Conservation (phyloP, 345 rosid species). For the Arabidopsis thaliana region TAIR10.1 NC_003070.9:4306501-4307000, state of each 20-base stretch:
- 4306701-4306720: neutral
- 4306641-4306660: conserved; percentile 78
- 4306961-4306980: conserved; percentile 36
- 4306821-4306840: conserved; percentile 3
- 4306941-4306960: conserved; percentile 61
- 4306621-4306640: conserved; percentile 78
- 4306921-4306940: conserved; percentile 70
- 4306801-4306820: conserved; percentile 72
- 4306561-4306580: conserved; percentile 10
- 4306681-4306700: neutral
- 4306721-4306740: conserved; percentile 12
- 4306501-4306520: conserved; percentile 3
- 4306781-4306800: conserved; percentile 70
- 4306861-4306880: conserved; percentile 21
- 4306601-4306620: conserved; percentile 74
- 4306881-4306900: conserved; percentile 20
- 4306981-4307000: neutral
- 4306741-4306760: conserved; percentile 26
- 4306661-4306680: conserved; percentile 51
- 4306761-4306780: conserved; percentile 72
- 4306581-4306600: conserved; percentile 55
- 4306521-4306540: neutral
- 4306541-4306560: conserved; percentile 1
- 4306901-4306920: conserved; percentile 74
- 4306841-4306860: neutral